Base-by-base conservation (phyloP, 164 flowering plant genomes). In the Vitis rotundifolia region DNA sequence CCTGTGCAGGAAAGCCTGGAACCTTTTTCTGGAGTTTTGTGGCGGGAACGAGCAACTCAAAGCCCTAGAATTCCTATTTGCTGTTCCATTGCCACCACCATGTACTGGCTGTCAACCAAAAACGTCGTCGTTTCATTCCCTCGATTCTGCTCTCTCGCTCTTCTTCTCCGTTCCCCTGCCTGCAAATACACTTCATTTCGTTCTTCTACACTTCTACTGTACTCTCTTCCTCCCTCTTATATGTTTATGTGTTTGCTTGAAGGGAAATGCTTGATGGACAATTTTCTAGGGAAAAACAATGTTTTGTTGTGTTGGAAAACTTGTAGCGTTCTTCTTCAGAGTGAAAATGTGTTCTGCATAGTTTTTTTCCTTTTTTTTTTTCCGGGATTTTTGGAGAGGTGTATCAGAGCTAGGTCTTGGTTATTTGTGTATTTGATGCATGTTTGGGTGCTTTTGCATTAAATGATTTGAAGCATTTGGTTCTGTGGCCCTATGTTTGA, bases 91-190 rank as follows among this genome's bases (percentile, higher is more conserved):
- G 44, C 44, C 7, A 7, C 9, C 72, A 59, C 11, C 59, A 88
- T 87, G 94, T 77, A 81, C 59, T 78, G 91, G 94, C 15, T 85
- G 2, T 73, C 88, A 1, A 74, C 89, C 53, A 77, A 81, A 63
- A 78, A 72, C 71, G 80, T 72, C 63, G 77, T 84, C 80, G 74
- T 79, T 67, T 78, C 86, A 1, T 31, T 83, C 47, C 88, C 91
- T 2, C 81, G 81, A 15, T 87, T 79, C 87, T 85, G 87, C 52
- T 76, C 83, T 62, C 70, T 87, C 59, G 69, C 88, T 64, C 68
- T 82, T 51, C 57, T 87, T 7, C 70, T 85, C 60, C 70, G 82
- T 62, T 68, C 78, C 22, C 77, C 87, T 70, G 28, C 66, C 67
- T 76, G 22, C 64, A 69, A 51, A 16, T 74, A 51, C 67, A 31